Evolutionary conservation across 768 basidiomycete species (phyloP).

Genomic region (Scleroderma bovista): DNA sequence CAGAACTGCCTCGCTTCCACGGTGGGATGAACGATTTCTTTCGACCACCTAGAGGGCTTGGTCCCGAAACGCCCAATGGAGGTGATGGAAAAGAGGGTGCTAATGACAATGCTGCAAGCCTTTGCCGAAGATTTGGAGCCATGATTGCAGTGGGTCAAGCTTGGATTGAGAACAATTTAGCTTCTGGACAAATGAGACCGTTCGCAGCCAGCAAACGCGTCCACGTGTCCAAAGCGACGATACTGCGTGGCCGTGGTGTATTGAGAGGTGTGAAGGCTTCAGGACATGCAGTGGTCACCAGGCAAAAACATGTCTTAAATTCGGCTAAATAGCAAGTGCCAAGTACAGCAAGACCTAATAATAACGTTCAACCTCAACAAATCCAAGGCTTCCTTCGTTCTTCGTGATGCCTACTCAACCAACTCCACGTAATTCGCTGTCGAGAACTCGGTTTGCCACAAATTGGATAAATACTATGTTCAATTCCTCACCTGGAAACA

Average conservation of each 20-base stretch:
- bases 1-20: constrained; percentile 41
- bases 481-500: constrained; percentile 64
- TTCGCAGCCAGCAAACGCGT: not conserved
- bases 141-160: constrained; percentile 2
- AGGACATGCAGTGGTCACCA: not conserved
- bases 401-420: not conserved
- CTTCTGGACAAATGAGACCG: not conserved
- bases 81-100: constrained; percentile 46
- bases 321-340: not conserved
- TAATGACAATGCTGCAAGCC: constrained; percentile 57
- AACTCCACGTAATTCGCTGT: constrained; percentile 7
- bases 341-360: not conserved
- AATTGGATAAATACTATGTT: not conserved
- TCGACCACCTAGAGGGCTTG: constrained; percentile 23
- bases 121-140: constrained; percentile 54
- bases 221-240: not conserved
- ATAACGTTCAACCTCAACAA: not conserved
- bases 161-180: not conserved
- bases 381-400: not conserved
- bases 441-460: not conserved
- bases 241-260: not conserved
- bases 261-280: not conserved
- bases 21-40: constrained; percentile 44
- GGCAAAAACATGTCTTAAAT: no score
- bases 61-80: constrained; percentile 17